Percentiles rank a stretch among this genome's conserved stretches.
Conservation (phyloP, 2,329 filamentous ascomycete species). For the Conoideocrella luteorostrata region DNA sequence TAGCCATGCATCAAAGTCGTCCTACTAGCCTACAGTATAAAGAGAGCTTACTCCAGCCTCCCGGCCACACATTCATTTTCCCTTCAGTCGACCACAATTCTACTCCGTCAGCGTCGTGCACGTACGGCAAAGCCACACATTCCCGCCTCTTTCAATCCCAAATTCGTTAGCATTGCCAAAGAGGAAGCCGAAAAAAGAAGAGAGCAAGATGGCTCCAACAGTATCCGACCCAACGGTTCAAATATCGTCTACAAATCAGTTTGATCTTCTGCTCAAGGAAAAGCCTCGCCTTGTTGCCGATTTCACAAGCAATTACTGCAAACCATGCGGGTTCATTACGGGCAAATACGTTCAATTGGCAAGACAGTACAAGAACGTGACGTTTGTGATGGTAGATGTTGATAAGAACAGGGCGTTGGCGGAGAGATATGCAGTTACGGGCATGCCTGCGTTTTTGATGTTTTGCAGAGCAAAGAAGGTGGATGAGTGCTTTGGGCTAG, state of each 20-base stretch:
- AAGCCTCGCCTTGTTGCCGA: slow-evolving; percentile 63
- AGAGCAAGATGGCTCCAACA: no score
- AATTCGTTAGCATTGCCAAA: no score
- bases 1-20: no score
- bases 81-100: no score
- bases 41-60: no score
- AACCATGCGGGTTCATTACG: slow-evolving; percentile 87
- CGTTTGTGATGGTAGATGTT: slow-evolving; percentile 89
- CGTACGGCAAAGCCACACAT: no score
- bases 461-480: slow-evolving; percentile 75
- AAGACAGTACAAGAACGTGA: slow-evolving; percentile 47
- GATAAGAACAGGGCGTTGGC: slow-evolving; percentile 72
- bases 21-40: no score
- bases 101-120: no score
- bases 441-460: slow-evolving; percentile 87
- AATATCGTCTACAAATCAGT: slow-evolving; percentile 33
- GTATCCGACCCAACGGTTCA: slow-evolving; percentile 2
- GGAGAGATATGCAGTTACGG: slow-evolving; percentile 70
- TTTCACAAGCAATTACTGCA: slow-evolving; percentile 73
- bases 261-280: slow-evolving; percentile 42
- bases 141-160: no score
- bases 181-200: no score
- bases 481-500: slow-evolving; percentile 34
- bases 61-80: no score
- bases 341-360: slow-evolving; percentile 49